Base-by-base conservation (phyloP, 768 basidiomycete species). In the Hygrocybe coccinea region DNA sequence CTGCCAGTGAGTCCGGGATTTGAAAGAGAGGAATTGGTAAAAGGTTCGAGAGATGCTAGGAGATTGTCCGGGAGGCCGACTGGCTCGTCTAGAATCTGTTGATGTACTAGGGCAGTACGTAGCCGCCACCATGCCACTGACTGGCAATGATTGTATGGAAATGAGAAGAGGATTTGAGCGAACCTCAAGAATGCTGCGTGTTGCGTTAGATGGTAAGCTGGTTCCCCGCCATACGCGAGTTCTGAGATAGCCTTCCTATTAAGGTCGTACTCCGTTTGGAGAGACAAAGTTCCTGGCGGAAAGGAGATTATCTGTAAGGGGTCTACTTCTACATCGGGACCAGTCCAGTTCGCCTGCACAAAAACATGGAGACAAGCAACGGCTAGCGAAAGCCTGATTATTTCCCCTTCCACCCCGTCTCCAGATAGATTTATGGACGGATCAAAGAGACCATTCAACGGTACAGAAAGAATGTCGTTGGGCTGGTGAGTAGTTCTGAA, bases 281-380 rank as follows among this genome's bases (percentile, higher is more conserved):
- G 53, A 25, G 29, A 43, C n/a, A 62, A 45, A 33, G 67, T 59
- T 25, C 62, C 60, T n/a, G n/a, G n/a, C 38, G 74, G 63, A 15
- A 61, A 44, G 39, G 67, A 62, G 36, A 79, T 59, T 37, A 79
- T 59, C 52, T 80, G 76, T 47, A 76, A 60, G 22, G 80, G 74
- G 59, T 70, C 69, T 58, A 94, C 68, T 56, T 83, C 74, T 41
- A 97, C 79, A 63, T 89, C 80, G 2, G 97, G 97, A 5, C 97
- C 97, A 0, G 95, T 97, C 93, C 94, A 99, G 70, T 99, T 99
- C 25, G 76, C 79, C 68, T 99, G 97, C 4, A 94, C 76, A 73
- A 95, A 99, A 0, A 90, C 83, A 60, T 97, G 92, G 21, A 97
- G 76, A 59, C 86, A 87, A 5, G 92, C 85, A 9, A 95, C 77